phyloP scores from a whole-genome alignment of 495 filamentous ascomycete species.

The Daldinia vernicosa region DNA sequence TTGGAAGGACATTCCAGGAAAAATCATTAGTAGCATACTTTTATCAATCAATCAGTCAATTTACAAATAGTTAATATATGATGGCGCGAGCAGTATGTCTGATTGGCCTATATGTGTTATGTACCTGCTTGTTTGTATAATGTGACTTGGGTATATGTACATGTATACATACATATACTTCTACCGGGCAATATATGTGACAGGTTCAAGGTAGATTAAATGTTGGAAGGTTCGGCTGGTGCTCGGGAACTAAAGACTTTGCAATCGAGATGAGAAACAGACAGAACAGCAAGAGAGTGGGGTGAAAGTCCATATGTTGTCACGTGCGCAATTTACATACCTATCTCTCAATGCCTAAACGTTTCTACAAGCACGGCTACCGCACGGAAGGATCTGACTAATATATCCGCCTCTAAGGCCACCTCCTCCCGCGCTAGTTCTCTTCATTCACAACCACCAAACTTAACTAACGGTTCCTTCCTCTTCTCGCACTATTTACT shows the following conservation, averaged over 20 bases:
- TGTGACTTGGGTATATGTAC: too few relatives aligned
- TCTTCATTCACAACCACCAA: constrained; percentile 10
- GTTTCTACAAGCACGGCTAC: neutral
- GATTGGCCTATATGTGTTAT: neutral
- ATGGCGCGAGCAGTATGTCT: neutral
- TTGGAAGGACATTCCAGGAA: neutral
- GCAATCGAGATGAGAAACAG: neutral
- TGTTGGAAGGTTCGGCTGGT: neutral
- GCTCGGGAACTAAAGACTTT: neutral
- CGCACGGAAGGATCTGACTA: constrained; percentile 18
- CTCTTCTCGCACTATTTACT: constrained; percentile 6
- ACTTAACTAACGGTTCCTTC: constrained; percentile 12
- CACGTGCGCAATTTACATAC: neutral
- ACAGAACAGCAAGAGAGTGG: neutral
- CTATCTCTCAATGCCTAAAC: neutral
- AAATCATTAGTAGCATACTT: neutral
- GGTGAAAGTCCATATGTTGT: neutral
- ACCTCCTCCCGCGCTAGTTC: constrained; percentile 29
- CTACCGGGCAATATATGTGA: neutral
- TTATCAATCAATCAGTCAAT: neutral
- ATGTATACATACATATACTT: too few relatives aligned
- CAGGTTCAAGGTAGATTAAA: neutral
- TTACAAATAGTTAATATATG: too few relatives aligned
- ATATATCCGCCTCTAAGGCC: constrained; percentile 10
- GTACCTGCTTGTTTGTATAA: too few relatives aligned